Base-by-base conservation (phyloP, 768 basidiomycete species). In the Phlegmacium glaucopus region DNA sequence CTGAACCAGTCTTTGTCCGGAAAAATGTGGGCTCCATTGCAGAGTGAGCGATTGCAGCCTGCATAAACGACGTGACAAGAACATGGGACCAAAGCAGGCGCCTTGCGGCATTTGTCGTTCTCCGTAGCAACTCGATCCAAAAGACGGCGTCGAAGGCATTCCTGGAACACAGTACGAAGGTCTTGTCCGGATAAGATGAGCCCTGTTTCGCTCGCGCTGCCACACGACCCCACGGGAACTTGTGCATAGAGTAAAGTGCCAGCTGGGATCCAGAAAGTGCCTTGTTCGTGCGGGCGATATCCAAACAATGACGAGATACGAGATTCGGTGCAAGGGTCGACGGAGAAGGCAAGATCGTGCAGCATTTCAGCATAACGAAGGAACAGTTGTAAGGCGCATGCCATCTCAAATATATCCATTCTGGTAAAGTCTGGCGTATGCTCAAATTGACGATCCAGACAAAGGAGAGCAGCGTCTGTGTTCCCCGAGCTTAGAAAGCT, bases 361-460 rank as follows among this genome's bases (percentile, higher is more conserved):
- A 77, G 53, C 4, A 66, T 55, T 13, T 55, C 53, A 15, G 59
- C 59, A 52, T 77, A 79, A 1, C 41, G 17, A 4, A 57, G 51
- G 50, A 77, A 79, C 4, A 55, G 46, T 4, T 52, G 34, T 2
- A 79, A 60, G n/a, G 60, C 55, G 1, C 49, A 22, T 8, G 62
- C 54, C 4, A 75, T 51, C n/a, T 62, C 60, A 9, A 47, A 30
- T 2, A 64, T 57, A 0, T 48, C 55, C 16, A 61, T 48, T 4
- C 57, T 53, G 9, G 54, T 49, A 13, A 72, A 56, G 3, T 41
- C 43, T 6, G 66, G 63, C 4, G 62, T 53, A 9, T 47, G 45
- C 9, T 52, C 44, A 51, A 75, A 78, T 36, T 62, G 55, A 45
- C 72, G 68, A 49, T 79, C 72, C 9, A 78, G 54, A 43, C 74